phyloP scores from a whole-genome alignment of 805 yeast species.

The Candida krabiensis region DNA sequence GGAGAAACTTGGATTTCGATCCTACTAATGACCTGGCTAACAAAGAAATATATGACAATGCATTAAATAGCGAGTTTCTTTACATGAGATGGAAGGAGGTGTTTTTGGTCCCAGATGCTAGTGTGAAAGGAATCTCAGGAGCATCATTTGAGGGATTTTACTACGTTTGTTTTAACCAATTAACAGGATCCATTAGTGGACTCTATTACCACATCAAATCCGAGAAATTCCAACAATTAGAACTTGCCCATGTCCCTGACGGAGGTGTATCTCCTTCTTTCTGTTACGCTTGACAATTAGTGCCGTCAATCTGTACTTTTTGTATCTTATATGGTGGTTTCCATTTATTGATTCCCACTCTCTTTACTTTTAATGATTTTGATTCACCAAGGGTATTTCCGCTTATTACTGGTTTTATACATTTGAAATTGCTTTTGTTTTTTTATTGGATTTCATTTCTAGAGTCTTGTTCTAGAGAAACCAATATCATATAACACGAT shows the following conservation, averaged over 20 bases:
- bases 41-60: conserved; percentile 24
- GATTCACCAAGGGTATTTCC: too few species aligned
- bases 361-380: too few species aligned
- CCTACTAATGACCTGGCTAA: conserved; percentile 30
- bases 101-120: conserved; percentile 79
- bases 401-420: too few species aligned
- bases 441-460: too few species aligned
- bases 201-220: conserved; percentile 79
- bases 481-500: too few species aligned
- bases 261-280: conserved; percentile 41
- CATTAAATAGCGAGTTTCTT: conserved; percentile 45
- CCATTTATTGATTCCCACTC: too few species aligned
- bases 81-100: conserved; percentile 97
- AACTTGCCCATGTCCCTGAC: conserved; percentile 53
- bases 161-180: conserved; percentile 78
- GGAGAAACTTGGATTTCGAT: conserved; percentile 34
- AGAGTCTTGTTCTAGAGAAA: too few species aligned
- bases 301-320: too few species aligned
- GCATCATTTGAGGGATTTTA: conserved; percentile 94
- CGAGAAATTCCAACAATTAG: conserved; percentile 77
- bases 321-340: too few species aligned
- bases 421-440: too few species aligned
- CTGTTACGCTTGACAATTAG: conserved; percentile 21
- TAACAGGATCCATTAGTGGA: conserved; percentile 74
- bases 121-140: conserved; percentile 56